Base-by-base conservation (phyloP, 2,329 filamentous ascomycete genomes). In the Immersiporthe knoxdaviesiana region DNA sequence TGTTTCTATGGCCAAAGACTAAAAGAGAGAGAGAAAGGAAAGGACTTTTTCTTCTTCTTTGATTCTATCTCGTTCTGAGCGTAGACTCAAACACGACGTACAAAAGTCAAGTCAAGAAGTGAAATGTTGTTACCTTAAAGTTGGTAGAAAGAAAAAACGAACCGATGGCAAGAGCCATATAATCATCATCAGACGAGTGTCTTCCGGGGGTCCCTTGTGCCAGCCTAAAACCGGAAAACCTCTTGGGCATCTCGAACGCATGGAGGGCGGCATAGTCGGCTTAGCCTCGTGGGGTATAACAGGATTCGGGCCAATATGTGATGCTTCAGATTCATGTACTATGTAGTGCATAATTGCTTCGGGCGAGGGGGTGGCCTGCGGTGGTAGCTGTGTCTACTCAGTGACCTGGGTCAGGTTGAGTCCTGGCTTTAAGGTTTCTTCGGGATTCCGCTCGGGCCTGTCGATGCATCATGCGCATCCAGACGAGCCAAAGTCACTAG, bases 231-330 rank as follows among this genome's bases (percentile, higher is more conserved):
- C 27, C 39, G 39, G 61, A n/a, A 24, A 63, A 44, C 41, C 24
- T 32, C 41, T 63, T 63, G 14, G 27, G 24, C 27, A 47, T 18
- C 4, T 5, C 41, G 39, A 63, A 50, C 39, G 27, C 27, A 18
- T n/a, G 8, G 44, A 3, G 39, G 1, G 30, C 16, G 58, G 56
- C 65, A 67, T 39, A 27, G 61, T 39, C 41, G 16, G 65, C 30
- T 52, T 67, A 56, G 47, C 65, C 65, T 35, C 30, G 47, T 37
- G 44, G 14, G 65, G 65, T 39, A 67, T 67, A 67, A 44, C 7
- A 61, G 12, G 35, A 60, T 32, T 35, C 44, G 32, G 32, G 50
- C 21, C n/a, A 67, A 35, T 67, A 61, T 60, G 56, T 67, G 65
- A 67, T 61, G 44, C 54, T 59, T 62, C 59, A 54, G 65, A 61